phyloP scores from a whole-genome alignment of 352 stramenopile genomes.

The Globisporangium takayamanum region DNA sequence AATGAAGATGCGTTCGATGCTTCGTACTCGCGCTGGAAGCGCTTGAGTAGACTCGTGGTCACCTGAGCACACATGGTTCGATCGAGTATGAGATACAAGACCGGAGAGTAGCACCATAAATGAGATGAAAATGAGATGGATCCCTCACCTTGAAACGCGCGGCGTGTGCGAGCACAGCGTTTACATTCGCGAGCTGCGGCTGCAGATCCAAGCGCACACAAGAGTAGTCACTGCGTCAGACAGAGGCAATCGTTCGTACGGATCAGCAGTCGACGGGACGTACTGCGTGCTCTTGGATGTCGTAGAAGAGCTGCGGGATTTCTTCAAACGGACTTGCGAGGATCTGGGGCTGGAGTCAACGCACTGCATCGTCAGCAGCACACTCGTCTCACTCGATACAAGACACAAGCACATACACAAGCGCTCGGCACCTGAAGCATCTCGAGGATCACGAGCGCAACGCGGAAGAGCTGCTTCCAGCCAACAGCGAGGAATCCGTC shows the following conservation, averaged over 20 bases:
- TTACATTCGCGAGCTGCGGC: constrained; percentile 2
- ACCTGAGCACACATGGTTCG: constrained; percentile 10
- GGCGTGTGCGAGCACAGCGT: constrained; percentile 1
- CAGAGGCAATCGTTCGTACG: not conserved
- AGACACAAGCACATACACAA: not conserved
- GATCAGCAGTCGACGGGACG: constrained; percentile 3
- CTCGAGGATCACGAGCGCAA: constrained; percentile 51
- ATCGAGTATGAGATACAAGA: not conserved
- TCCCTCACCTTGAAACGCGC: constrained; percentile 5
- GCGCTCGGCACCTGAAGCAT: constrained; percentile 29
- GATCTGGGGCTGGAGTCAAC: constrained; percentile 29
- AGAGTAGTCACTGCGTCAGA: not conserved
- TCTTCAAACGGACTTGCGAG: constrained; percentile 60
- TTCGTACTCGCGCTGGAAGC: constrained; percentile 28
- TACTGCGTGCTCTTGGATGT: constrained; percentile 57
- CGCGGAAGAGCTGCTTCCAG: constrained; percentile 68
- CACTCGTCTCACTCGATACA: too few species aligned
- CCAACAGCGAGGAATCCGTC: constrained; percentile 64
- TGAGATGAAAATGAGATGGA: too few species aligned
- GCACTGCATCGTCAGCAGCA: not conserved
- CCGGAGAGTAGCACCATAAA: not conserved
- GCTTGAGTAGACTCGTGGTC: constrained; percentile 24
- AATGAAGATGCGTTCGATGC: constrained; percentile 2
- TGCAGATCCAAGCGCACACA: not conserved
- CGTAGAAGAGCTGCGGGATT: constrained; percentile 72